Evolutionary conservation across 306 rosid species (phyloP), one percentile per base, ranked within the genome.

Genomic region (Malus sylvestris): DNA sequence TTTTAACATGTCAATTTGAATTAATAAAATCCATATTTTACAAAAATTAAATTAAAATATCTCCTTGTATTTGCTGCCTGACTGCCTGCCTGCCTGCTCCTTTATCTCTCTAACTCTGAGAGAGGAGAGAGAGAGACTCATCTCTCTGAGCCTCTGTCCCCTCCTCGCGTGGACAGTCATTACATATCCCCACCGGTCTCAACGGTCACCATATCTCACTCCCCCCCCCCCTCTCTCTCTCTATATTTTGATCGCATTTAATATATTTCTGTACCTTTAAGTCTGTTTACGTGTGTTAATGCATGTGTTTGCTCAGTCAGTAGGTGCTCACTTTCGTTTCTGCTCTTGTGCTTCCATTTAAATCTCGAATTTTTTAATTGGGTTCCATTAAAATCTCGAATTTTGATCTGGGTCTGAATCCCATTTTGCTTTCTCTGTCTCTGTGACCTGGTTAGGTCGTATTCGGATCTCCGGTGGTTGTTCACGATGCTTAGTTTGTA

Each of bases 141-240:
- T 12, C 38, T 65, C 76, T 85, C 84, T 76, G 82, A 62, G 33
- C 80, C 86, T 68, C 32, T 80, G 73, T 75, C 74, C 72, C 74
- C 67, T 76, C 22, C 73, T 81, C 85, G 83, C 81, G 80, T 82
- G 91, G 85, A 82, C 82, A 86, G 87, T 79, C 81, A 38, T 70
- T 76, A 72, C 89, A 77, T 68, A 45, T 20, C 75, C 76, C 32
- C 73, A 35, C 80, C 77, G 58, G 77, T 85, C 81, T 87, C 87
- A 72, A 87, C 96, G 92, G 89, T 86, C 88, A 75, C 67, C 68
- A 20, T 44, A 67, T 79, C 81, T 74, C 65, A 18, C 68, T 68
- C 45, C 16, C 72, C 13, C 62, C 73, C 19, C 44, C 59, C 55
- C 72, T 4, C 13, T 75, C 76, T 32, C 33, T 71, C 57, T 67